Conservation (phyloP, 768 basidiomycete genomes). For the Lepiota venenata region DNA sequence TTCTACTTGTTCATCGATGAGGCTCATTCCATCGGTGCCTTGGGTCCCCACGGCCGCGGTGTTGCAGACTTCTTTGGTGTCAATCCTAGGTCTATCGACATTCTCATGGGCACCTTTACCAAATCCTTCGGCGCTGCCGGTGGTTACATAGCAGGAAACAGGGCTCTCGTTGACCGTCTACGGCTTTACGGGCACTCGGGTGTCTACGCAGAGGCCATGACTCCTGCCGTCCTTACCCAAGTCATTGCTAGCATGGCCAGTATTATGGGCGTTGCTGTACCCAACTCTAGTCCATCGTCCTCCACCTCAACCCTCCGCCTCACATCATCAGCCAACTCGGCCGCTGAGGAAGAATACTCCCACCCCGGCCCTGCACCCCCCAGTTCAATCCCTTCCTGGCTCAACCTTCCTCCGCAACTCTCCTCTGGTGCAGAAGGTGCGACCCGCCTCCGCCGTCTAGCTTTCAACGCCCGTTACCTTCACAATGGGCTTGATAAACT, state of each 20-base stretch:
- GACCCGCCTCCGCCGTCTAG: slow-evolving; percentile 79
- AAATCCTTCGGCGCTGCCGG: slow-evolving; percentile 93
- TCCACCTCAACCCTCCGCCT: slow-evolving; percentile 22
- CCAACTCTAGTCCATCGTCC: slow-evolving; percentile 29
- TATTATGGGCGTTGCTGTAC: slow-evolving; percentile 81
- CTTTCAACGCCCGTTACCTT: slow-evolving; percentile 95
- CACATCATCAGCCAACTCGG: slow-evolving; percentile 27
- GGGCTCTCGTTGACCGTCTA: slow-evolving; percentile 75
- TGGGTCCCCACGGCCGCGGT: slow-evolving; percentile 93
- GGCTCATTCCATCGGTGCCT: slow-evolving; percentile 95
- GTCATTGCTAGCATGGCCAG: slow-evolving; percentile 90
- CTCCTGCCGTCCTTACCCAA: slow-evolving; percentile 89
- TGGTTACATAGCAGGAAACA: slow-evolving; percentile 89
- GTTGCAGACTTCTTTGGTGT: slow-evolving; percentile 93
- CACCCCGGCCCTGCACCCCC: slow-evolving; percentile 72
- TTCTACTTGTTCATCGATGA: slow-evolving; percentile 97
- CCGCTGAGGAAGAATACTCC: slow-evolving; percentile 31
- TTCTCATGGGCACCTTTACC: slow-evolving; percentile 99
- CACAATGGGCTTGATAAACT: slow-evolving; percentile 82
- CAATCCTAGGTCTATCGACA: slow-evolving; percentile 76
- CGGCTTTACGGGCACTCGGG: slow-evolving; percentile 80
- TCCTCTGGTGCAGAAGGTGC: slow-evolving; percentile 83
- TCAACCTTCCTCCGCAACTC: slow-evolving; percentile 67
- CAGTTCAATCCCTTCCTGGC: slow-evolving; percentile 70
- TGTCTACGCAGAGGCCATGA: slow-evolving; percentile 85